phyloP scores from a whole-genome alignment of 192 early-diverging fungal genomes.

The Pilaira anomala region DNA sequence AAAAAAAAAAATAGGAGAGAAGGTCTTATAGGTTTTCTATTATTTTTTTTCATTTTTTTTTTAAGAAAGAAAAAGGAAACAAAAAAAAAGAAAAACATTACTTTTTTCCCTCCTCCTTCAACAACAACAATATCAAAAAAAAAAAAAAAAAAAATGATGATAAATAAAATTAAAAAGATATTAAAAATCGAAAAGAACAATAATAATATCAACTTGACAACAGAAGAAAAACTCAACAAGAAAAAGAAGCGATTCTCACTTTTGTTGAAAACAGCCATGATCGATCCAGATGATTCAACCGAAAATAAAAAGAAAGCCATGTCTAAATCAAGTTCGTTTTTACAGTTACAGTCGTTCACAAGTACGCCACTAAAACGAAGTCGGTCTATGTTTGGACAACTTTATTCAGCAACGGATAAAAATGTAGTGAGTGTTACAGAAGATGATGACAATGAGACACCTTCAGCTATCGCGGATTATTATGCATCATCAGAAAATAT shows the following conservation, averaged over 20 bases:
- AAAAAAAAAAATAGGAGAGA: no score
- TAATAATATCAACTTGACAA: no score
- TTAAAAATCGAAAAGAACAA: no score
- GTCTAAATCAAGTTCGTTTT: slow-evolving; percentile 11
- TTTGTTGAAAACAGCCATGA: background rate
- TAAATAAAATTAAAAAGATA: no score
- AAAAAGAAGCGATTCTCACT: slow-evolving; percentile 16
- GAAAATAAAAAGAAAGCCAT: background rate
- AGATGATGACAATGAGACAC: background rate
- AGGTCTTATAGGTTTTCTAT: no score
- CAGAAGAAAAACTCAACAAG: background rate
- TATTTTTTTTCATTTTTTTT: no score
- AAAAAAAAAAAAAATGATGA: no score
- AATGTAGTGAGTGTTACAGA: background rate
- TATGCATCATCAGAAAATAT: background rate
- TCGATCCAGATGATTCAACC: slow-evolving; percentile 6
- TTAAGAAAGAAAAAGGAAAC: no score
- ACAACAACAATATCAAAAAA: no score
- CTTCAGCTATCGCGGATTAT: background rate
- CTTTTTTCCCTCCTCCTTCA: no score
- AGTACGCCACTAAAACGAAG: background rate
- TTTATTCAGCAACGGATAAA: background rate
- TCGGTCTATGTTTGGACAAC: slow-evolving; percentile 11
- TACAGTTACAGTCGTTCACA: background rate
- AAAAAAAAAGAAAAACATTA: no score